Evolutionary conservation across 83 land plant genomes (phyloP).

Genomic region (Diphasiastrum complanatum): DNA sequence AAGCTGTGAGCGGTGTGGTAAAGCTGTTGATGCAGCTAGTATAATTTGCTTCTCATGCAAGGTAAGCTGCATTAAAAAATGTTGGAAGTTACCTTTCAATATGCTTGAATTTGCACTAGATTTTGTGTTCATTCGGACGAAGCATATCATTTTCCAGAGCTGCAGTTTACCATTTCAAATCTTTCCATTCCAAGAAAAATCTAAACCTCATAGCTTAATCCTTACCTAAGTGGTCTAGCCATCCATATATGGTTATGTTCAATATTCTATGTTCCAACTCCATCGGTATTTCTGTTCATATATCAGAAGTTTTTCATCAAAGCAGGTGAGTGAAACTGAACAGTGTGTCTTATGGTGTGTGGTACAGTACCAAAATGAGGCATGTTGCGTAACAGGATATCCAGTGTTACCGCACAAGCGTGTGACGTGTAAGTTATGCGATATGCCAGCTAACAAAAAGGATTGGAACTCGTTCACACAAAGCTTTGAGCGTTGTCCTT

Average conservation of each 20-base stretch:
- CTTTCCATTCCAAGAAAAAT: no score
- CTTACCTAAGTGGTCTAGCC: no score
- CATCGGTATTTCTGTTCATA: neutral
- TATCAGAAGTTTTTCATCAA: neutral
- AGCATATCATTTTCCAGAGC: no score
- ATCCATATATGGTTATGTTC: no score
- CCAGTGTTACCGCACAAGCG: conserved; percentile 19
- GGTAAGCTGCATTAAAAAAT: no score
- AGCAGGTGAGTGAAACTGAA: neutral
- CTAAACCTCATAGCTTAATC: no score
- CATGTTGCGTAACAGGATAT: conserved; percentile 39
- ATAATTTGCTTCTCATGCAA: conserved; percentile 31
- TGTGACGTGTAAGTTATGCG: conserved; percentile 19
- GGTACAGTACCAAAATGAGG: conserved; percentile 24
- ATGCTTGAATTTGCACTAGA: no score
- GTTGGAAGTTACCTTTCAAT: no score
- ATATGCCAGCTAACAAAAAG: conserved; percentile 30
- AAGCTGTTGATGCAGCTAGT: conserved; percentile 30
- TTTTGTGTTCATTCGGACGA: no score
- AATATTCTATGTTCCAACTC: no score
- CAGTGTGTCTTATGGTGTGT: conserved; percentile 8
- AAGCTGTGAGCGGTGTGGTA: conserved; percentile 25
- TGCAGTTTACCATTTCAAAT: no score
- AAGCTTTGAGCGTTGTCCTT: conserved; percentile 27
- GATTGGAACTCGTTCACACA: conserved; percentile 31